Evolutionary conservation across 257 asterid species (phyloP).

Genomic region (Solanum pimpinellifolium): DNA sequence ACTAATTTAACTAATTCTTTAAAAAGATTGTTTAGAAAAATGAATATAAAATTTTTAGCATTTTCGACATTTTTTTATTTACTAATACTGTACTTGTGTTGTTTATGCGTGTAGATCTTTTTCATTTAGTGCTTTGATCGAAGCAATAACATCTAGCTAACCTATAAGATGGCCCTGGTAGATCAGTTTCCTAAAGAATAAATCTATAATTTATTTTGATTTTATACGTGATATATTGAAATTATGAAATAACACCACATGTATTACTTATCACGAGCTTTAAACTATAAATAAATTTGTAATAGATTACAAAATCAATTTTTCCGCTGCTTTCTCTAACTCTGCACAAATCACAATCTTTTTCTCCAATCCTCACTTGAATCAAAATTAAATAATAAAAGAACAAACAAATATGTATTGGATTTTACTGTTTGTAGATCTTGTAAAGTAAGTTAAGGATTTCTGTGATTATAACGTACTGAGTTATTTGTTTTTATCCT

Average conservation of each 20-base stretch:
- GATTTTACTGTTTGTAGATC: background rate
- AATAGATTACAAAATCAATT: background rate
- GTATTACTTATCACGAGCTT: background rate
- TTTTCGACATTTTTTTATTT: background rate
- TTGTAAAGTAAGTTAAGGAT: background rate
- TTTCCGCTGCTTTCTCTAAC: background rate
- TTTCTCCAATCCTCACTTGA: background rate
- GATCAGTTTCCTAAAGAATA: background rate
- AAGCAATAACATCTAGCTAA: background rate
- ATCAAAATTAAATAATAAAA: background rate
- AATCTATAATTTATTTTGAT: background rate
- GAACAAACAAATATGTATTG: background rate
- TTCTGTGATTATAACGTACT: background rate
- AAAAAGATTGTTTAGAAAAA: background rate
- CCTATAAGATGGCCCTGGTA: background rate
- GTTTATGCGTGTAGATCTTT: background rate
- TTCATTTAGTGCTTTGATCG: background rate
- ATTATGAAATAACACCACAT: background rate
- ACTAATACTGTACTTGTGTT: background rate
- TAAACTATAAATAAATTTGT: background rate
- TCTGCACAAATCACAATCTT: background rate
- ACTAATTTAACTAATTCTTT: background rate
- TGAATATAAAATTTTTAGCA: background rate
- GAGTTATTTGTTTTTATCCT: background rate
- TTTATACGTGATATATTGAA: rapidly evolving